Conservation (phyloP, 2,329 filamentous ascomycete species). For the Grosmannia penicillata region DNA sequence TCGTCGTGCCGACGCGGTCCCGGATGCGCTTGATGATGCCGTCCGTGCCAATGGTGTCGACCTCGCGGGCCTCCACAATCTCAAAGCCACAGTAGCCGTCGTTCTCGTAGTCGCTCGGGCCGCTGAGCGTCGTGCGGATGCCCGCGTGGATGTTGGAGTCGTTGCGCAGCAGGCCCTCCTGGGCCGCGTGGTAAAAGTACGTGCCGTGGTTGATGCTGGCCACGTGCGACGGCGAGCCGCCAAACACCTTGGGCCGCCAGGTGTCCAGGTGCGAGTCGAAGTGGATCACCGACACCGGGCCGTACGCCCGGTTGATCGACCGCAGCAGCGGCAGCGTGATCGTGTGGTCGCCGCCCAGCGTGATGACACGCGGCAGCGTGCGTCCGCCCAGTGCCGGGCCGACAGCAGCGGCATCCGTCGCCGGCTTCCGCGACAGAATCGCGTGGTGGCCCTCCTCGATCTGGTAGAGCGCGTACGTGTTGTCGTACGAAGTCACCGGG, state of each 20-base stretch:
- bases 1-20: slow-evolving; percentile 56
- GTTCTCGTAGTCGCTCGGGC: slow-evolving; percentile 69
- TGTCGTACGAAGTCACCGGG: slow-evolving; percentile 78
- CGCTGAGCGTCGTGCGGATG: slow-evolving; percentile 68
- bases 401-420: slow-evolving; percentile 49
- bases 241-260: slow-evolving; percentile 76
- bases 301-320: slow-evolving; percentile 45
- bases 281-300: slow-evolving; percentile 45
- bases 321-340: slow-evolving; percentile 45
- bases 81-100: slow-evolving; percentile 75
- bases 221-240: slow-evolving; percentile 60
- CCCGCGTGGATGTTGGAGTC: slow-evolving; percentile 80
- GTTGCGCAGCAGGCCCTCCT: slow-evolving; percentile 65
- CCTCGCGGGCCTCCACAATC: slow-evolving; percentile 57
- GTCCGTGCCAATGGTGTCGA: slow-evolving; percentile 36
- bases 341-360: slow-evolving; percentile 51
- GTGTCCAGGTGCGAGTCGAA: slow-evolving; percentile 54
- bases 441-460: slow-evolving; percentile 75
- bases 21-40: slow-evolving; percentile 70
- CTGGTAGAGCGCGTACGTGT: slow-evolving; percentile 65
- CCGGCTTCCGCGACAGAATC: slow-evolving; percentile 55
- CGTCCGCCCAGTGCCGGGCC: slow-evolving; percentile 59
- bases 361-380: slow-evolving; percentile 70
- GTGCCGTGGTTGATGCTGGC: slow-evolving; percentile 77
- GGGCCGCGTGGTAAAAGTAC: slow-evolving; percentile 72